These are phyloP conservation scores for Spergularia marina DNA, from an alignment of 148 eudicot species.

Conservation along the genomic window DNA sequence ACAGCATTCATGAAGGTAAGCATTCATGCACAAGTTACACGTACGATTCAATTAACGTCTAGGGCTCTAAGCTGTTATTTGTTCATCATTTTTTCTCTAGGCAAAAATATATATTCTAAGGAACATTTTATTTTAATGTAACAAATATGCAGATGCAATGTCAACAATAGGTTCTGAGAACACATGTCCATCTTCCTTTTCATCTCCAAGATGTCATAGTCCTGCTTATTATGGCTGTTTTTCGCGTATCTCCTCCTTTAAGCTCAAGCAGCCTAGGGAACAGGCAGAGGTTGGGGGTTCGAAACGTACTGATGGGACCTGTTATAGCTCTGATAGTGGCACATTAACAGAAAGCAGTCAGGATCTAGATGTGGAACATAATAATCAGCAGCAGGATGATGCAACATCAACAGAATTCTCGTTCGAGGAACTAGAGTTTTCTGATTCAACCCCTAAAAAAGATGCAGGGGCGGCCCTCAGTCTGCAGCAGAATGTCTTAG, in stretches of 20 bases:
- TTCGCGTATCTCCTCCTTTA: slow-evolving; percentile 23
- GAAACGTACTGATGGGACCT: neutral
- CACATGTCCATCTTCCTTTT: slow-evolving; percentile 41
- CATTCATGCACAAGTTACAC: neutral
- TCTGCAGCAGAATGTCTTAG: slow-evolving; percentile 1
- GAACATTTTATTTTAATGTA: neutral
- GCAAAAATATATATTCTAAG: neutral
- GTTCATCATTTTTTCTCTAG: neutral
- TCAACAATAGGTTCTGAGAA: slow-evolving; percentile 50
- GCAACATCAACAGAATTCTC: slow-evolving; percentile 28
- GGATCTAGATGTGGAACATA: slow-evolving; percentile 16
- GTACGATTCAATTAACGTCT: too few relatives aligned
- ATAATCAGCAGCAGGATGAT: slow-evolving; percentile 18
- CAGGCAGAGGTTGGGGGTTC: slow-evolving; percentile 8
- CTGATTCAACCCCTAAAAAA: slow-evolving; percentile 20
- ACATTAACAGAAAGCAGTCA: slow-evolving; percentile 15
- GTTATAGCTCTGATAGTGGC: slow-evolving; percentile 5
- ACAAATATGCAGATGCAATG: slow-evolving; percentile 40
- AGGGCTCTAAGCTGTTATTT: neutral
- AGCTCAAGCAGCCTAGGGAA: slow-evolving; percentile 10
- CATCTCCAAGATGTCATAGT: slow-evolving; percentile 62
- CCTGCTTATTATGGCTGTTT: slow-evolving; percentile 32
- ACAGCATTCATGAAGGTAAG: slow-evolving; percentile 71
- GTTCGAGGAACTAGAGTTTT: slow-evolving; percentile 25
- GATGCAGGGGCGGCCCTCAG: neutral